Evolutionary conservation across 1,284 basidiomycete species (phyloP).

Genomic region (Irpex lacteus): DNA sequence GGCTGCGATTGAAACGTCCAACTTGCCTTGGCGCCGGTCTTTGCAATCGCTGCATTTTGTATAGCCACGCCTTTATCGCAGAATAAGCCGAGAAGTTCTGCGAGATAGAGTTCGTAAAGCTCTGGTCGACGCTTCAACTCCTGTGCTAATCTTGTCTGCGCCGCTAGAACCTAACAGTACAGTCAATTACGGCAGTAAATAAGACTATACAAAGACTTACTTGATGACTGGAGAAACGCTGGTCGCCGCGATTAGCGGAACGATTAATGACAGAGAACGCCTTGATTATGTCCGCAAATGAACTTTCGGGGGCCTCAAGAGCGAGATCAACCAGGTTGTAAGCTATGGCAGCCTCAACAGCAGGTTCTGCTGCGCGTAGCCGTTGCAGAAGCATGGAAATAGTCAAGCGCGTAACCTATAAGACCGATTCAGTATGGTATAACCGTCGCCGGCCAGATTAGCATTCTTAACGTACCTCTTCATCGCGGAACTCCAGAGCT

Average conservation of each 20-base stretch:
- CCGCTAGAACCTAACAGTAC: constrained; percentile 66
- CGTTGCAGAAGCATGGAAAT: constrained; percentile 93
- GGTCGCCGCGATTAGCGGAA: constrained; percentile 81
- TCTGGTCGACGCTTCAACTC: constrained; percentile 72
- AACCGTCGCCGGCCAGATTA: not conserved
- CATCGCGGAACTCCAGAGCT: constrained; percentile 77
- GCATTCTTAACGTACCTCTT: constrained; percentile 57
- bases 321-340: constrained; percentile 91
- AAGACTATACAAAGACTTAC: constrained; percentile 33
- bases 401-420: constrained; percentile 78
- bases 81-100: constrained; percentile 84
- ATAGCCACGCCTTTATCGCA: constrained; percentile 91
- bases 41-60: constrained; percentile 72
- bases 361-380: constrained; percentile 78
- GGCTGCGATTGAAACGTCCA: not conserved
- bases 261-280: constrained; percentile 87
- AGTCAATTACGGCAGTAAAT: not conserved
- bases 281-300: constrained; percentile 84
- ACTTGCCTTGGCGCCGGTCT: constrained; percentile 61
- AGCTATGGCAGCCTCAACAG: constrained; percentile 88
- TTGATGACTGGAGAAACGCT: constrained; percentile 83
- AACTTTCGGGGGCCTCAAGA: constrained; percentile 70
- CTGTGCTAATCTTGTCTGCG: constrained; percentile 84
- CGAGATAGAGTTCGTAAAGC: constrained; percentile 77
- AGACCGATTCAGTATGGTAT: not conserved